These are phyloP conservation scores for Ceratobasidium papillatum DNA, from an alignment of 1,284 basidiomycete species.

Conservation along the genomic window DNA sequence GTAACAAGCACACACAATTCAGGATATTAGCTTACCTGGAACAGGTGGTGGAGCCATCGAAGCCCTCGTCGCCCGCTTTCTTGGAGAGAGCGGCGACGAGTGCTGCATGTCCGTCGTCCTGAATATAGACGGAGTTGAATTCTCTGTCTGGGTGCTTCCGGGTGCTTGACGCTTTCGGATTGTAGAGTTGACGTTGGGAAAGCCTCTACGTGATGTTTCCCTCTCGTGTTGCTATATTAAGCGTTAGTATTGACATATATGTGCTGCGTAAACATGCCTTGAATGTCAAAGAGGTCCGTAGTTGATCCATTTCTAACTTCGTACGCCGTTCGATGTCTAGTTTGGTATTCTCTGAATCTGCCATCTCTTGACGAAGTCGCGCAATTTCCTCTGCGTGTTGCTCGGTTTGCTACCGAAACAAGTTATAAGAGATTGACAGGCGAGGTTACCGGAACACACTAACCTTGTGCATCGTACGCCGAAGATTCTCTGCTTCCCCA, in stretches of 20 bases:
- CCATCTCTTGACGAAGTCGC: conserved; percentile 25
- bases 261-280: neutral
- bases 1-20: neutral
- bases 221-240: conserved; percentile 16
- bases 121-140: conserved; percentile 8
- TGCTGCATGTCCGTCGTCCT: neutral
- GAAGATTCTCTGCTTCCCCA: conserved; percentile 28
- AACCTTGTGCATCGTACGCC: conserved; percentile 31
- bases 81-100: conserved; percentile 29
- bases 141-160: conserved; percentile 15
- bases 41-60: conserved; percentile 16
- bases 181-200: conserved; percentile 24
- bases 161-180: conserved; percentile 12
- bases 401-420: conserved; percentile 17
- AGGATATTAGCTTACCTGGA: conserved; percentile 9
- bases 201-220: conserved; percentile 16
- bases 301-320: conserved; percentile 32
- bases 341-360: conserved; percentile 19
- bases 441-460: neutral
- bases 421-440: too few relatives aligned
- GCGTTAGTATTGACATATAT: neutral
- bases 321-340: conserved; percentile 3
- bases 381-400: conserved; percentile 25
- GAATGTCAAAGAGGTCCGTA: conserved; percentile 23
- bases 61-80: neutral